Evolutionary conservation across 495 filamentous ascomycete genomes (phyloP).

Genomic region (Emericellopsis terricola): DNA sequence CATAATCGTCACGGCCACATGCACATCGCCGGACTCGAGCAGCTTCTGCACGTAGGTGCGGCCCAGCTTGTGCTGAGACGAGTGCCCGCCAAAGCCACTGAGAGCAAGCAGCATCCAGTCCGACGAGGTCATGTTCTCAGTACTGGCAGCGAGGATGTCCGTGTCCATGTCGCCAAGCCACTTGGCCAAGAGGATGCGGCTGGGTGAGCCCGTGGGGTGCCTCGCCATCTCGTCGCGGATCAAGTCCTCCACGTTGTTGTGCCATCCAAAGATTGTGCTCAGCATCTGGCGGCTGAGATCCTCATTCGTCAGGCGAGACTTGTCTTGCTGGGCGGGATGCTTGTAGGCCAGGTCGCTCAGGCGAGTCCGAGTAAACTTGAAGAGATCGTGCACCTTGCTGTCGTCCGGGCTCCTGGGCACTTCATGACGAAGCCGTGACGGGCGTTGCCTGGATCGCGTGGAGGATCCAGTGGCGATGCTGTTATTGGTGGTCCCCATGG

Average conservation of each 20-base stretch:
- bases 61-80: conserved; percentile 75
- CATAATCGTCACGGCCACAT: conserved; percentile 78
- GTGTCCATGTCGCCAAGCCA: conserved; percentile 81
- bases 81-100: conserved; percentile 64
- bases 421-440: conserved; percentile 68
- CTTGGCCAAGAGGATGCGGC: conserved; percentile 63
- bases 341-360: conserved; percentile 68
- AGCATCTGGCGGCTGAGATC: conserved; percentile 85
- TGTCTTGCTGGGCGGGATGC: conserved; percentile 40
- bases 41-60: conserved; percentile 85
- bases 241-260: conserved; percentile 64
- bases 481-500: conserved; percentile 13
- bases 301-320: conserved; percentile 54
- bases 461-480: conserved; percentile 46
- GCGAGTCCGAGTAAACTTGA: conserved; percentile 49
- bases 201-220: conserved; percentile 53
- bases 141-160: conserved; percentile 60
- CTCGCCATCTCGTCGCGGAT: conserved; percentile 74
- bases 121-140: conserved; percentile 67
- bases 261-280: conserved; percentile 88
- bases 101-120: conserved; percentile 97
- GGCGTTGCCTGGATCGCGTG: conserved; percentile 29
- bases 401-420: conserved; percentile 48
- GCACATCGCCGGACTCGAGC: conserved; percentile 76
- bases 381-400: conserved; percentile 41